phyloP scores from a whole-genome alignment of 148 eudicot genomes.

The Chenopodium berlandieri region DNA sequence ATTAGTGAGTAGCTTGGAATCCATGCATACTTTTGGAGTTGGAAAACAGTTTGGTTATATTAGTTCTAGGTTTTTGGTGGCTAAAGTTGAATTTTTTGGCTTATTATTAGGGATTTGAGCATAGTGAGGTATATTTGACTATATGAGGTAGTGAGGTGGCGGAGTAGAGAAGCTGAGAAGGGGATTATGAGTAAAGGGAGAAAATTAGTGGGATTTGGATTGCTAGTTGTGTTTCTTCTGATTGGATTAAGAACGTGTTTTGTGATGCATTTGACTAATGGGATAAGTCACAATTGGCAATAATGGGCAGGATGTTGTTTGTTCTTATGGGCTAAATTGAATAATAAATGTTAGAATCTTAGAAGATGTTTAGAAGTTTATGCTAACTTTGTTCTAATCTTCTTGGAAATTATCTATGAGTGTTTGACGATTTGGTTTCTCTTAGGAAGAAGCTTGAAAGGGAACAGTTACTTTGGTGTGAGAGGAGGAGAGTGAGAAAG shows the following conservation, averaged over 20 bases:
- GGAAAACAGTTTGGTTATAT: background rate
- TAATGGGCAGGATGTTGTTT: background rate
- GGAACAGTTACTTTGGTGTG: background rate
- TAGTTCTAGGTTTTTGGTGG: background rate
- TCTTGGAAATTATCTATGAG: background rate
- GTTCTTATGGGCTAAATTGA: background rate
- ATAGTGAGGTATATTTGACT: background rate
- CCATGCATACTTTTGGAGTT: background rate
- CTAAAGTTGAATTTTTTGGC: background rate
- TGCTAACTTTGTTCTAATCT: background rate
- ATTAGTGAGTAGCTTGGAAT: background rate
- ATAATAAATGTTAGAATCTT: background rate
- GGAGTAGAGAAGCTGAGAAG: background rate
- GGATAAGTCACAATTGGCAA: background rate
- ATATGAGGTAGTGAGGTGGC: background rate
- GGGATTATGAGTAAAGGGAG: background rate
- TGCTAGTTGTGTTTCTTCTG: background rate
- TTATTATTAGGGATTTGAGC: background rate
- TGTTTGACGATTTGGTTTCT: background rate
- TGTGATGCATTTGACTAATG: background rate
- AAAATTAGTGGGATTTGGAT: background rate
- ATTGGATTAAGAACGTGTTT: background rate
- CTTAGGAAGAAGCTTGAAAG: background rate
- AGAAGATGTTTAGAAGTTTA: background rate
- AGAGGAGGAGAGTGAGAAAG: background rate